Conservation (phyloP, 176 grass and related monocot species). For the Thinopyrum elongatum region DNA sequence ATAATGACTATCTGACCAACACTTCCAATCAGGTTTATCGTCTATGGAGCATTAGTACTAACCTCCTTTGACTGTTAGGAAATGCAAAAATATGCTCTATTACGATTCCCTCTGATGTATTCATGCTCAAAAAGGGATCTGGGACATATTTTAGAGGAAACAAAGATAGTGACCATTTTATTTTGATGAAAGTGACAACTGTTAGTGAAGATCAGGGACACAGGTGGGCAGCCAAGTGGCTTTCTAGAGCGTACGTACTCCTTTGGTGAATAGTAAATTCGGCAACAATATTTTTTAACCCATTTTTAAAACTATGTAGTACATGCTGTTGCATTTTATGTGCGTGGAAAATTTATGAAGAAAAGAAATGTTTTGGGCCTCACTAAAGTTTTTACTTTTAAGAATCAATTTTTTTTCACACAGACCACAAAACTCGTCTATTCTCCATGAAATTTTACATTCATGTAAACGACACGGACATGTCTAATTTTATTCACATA, state of each 20-base stretch:
- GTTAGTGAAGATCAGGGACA: not conserved
- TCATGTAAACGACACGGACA: too few relatives aligned
- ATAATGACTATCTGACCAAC: not conserved
- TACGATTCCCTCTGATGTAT: not conserved
- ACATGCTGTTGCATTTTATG: not conserved
- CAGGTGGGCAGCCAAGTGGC: not conserved
- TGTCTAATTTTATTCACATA: too few relatives aligned
- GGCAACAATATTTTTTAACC: too few relatives aligned
- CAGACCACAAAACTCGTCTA: too few relatives aligned
- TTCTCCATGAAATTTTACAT: too few relatives aligned
- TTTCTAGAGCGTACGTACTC: too few relatives aligned
- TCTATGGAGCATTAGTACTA: not conserved
- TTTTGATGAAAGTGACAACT: not conserved
- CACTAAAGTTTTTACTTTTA: not conserved
- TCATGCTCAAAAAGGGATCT: not conserved
- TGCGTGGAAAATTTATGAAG: not conserved
- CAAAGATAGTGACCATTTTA: not conserved
- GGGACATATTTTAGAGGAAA: not conserved
- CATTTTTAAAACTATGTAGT: too few relatives aligned
- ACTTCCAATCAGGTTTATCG: not conserved
- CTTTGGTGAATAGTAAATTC: too few relatives aligned
- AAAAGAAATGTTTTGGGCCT: not conserved
- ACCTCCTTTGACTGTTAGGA: not conserved
- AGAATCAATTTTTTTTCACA: too few relatives aligned
- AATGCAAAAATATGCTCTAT: not conserved